A percentile compares a stretch with the other conserved stretches of the same genome.
Evolutionary conservation across 306 rosid genomes (phyloP).

Genomic region (Castanea mollissima): DNA sequence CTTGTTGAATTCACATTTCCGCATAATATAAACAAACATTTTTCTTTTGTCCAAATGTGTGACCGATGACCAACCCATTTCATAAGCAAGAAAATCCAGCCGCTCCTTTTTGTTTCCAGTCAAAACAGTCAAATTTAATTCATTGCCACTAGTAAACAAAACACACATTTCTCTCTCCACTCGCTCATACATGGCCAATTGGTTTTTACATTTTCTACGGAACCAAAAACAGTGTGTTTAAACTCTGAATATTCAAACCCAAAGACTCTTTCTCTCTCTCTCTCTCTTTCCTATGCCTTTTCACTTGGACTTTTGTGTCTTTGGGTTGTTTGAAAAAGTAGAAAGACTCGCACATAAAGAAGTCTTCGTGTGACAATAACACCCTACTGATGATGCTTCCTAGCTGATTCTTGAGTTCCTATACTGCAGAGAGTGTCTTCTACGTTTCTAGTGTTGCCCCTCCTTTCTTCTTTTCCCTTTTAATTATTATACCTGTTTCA

Average conservation of each 20-base stretch:
- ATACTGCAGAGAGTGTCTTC: background rate
- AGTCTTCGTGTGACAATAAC: background rate
- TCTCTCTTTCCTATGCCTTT: background rate
- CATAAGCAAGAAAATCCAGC: background rate
- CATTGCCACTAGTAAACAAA: background rate
- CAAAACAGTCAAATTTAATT: background rate
- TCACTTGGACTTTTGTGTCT: background rate
- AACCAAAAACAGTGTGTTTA: too few species aligned
- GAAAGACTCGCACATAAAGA: background rate
- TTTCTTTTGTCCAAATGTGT: background rate
- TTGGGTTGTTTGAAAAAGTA: background rate
- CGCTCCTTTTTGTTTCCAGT: background rate
- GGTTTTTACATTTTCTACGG: too few species aligned
- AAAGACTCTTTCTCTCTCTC: background rate
- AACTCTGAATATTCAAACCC: background rate
- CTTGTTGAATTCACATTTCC: background rate
- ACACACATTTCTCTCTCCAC: background rate
- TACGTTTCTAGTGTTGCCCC: background rate
- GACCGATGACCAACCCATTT: background rate
- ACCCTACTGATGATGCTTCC: background rate
- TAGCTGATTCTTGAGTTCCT: background rate
- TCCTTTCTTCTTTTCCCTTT: background rate
- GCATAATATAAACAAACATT: background rate
- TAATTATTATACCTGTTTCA: background rate
- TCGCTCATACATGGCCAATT: background rate